Conservation (phyloP, 441 rosid genomes). For the Euphorbia schlechtendalii region DNA sequence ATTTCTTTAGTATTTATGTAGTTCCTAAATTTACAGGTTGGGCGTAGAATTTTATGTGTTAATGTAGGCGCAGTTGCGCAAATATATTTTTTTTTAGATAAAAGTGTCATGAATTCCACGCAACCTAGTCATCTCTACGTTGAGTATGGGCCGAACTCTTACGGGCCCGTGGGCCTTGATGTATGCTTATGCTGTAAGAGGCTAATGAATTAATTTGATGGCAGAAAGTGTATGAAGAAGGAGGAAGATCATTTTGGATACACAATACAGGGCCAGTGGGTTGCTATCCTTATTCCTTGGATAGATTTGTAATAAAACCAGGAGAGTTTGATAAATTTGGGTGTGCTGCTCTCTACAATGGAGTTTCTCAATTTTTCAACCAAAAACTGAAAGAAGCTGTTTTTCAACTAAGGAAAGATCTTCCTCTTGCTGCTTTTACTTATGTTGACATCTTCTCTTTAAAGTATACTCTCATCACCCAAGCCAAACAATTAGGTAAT, state of each 20-base stretch:
- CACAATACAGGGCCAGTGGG: slow-evolving; percentile 78
- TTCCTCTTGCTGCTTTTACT: slow-evolving; percentile 41
- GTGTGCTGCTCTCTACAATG: slow-evolving; percentile 51
- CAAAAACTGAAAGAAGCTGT: slow-evolving; percentile 28
- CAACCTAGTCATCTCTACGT: too few species aligned
- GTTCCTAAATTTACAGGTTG: too few species aligned
- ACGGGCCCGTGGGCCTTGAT: too few species aligned
- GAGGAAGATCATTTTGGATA: slow-evolving; percentile 67
- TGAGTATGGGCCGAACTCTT: too few species aligned
- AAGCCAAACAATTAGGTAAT: slow-evolving; percentile 36
- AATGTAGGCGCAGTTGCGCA: too few species aligned
- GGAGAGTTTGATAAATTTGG: slow-evolving; percentile 44
- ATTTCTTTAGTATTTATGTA: too few species aligned
- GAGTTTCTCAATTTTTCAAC: slow-evolving; percentile 51
- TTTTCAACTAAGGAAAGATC: slow-evolving; percentile 28
- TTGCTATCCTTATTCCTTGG: slow-evolving; percentile 53
- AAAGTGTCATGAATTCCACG: too few species aligned
- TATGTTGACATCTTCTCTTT: slow-evolving; percentile 50
- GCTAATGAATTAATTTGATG: too few species aligned
- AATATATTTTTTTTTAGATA: too few species aligned
- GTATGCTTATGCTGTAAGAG: too few species aligned
- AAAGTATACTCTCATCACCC: slow-evolving; percentile 38
- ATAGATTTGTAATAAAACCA: slow-evolving; percentile 31
- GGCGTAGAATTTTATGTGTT: too few species aligned
- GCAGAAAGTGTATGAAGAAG: slow-evolving; percentile 41